Evolutionary conservation across 441 rosid species (phyloP), one percentile per base, ranked within the genome.

Genomic region (Brassica balearica): DNA sequence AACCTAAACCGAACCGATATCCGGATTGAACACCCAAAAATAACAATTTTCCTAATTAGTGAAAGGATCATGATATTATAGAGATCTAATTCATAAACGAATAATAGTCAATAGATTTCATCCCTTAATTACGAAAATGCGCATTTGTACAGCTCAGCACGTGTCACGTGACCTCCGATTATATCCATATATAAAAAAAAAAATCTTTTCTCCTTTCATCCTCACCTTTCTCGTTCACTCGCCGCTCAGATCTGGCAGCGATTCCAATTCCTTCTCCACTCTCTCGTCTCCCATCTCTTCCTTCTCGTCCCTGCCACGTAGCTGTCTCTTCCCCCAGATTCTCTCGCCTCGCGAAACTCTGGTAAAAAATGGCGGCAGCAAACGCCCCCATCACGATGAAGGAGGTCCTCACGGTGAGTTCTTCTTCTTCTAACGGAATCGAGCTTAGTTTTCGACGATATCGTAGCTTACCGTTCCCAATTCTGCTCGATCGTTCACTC

Each of bases 361-460:
- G 78, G 74, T 64, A 77, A 62, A 80, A 73, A 81, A 86, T 86
- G 89, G 89, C 89, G 77, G 87, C 89, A 32, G 89, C 89, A 36
- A 86, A 79, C 81, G 89, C 89, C 79, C 89, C 87, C 46, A 86
- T 86, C 85, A 69, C 87, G 71, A 86, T 86, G 89, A 86, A 86
- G 83, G 89, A 86, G 82, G 89, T 83, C 73, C 77, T 86, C 12
- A 86, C 85, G 72, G 89, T 86, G 74, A 81, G 87, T 77, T 69
- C 55, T 48, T 3, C 11, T 78, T 80, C 78, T 80, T 82, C 38
- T n/a, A 20, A 25, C 29, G 27, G 51, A 71, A 64, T 75, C 68
- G 46, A 76, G 78, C 75, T 83, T 70, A 62, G 58, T 27, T 74
- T 53, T 56, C 15, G 29, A 22, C 25, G 20, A 3, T 32, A 27